Percentiles rank a stretch among this genome's conserved stretches.
Evolutionary conservation across 495 filamentous ascomycete genomes (phyloP).

Genomic region (Evansstolkia leycettana): DNA sequence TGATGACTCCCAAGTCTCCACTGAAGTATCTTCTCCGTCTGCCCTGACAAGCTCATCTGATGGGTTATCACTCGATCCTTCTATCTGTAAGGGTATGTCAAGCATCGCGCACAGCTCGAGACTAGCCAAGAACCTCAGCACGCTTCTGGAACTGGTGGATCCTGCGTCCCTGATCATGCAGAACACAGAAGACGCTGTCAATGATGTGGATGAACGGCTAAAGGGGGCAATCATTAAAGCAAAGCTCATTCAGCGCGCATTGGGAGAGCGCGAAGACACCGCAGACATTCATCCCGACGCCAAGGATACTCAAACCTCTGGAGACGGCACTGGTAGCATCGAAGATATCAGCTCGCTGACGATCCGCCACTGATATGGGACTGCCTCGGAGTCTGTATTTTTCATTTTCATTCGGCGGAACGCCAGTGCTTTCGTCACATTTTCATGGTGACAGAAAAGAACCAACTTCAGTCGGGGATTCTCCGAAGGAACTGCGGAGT

Average conservation of each 20-base stretch:
- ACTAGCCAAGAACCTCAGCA: conserved; percentile 59
- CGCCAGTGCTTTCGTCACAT: too few species aligned
- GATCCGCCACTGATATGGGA: conserved; percentile 24
- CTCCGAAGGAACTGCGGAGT: too few species aligned
- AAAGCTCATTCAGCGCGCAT: conserved; percentile 65
- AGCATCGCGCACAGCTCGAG: conserved; percentile 45
- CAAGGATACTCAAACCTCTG: conserved; percentile 15
- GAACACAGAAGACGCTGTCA: conserved; percentile 75
- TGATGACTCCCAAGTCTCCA: conserved; percentile 4
- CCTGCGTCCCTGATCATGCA: conserved; percentile 61
- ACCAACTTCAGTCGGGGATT: too few species aligned
- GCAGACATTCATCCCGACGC: conserved; percentile 12
- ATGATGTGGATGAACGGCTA: conserved; percentile 73
- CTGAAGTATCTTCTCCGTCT: conserved; percentile 1
- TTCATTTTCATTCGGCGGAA: too few species aligned
- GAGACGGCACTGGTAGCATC: conserved; percentile 39
- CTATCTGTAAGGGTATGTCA: conserved; percentile 26
- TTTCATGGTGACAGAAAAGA: too few species aligned
- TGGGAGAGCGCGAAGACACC: conserved; percentile 41
- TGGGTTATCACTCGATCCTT: conserved; percentile 14
- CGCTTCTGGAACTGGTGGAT: conserved; percentile 64
- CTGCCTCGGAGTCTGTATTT: too few species aligned
- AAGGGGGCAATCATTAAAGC: conserved; percentile 68
- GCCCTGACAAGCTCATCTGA: conserved; percentile 5
- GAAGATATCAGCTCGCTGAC: conserved; percentile 40